Conservation (phyloP, 768 basidiomycete genomes). For the Mycena maculata region DNA sequence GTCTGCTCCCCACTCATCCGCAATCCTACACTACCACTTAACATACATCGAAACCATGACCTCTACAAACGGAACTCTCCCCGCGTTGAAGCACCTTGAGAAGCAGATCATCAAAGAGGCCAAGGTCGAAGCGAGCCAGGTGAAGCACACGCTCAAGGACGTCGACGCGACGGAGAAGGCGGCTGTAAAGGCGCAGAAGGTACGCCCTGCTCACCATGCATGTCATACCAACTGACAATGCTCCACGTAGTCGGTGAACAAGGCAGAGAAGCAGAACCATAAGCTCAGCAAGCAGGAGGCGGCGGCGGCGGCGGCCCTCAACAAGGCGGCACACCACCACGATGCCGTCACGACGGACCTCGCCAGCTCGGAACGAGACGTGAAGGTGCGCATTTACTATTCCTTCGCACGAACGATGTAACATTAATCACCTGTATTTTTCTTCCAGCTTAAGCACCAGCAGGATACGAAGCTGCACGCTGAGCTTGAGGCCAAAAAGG, state of each 20-base stretch:
- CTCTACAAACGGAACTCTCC: slow-evolving; percentile 29
- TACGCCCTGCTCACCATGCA: slow-evolving; percentile 21
- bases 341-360: slow-evolving; percentile 54
- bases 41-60: slow-evolving; percentile 13
- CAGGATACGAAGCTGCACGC: slow-evolving; percentile 35
- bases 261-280: slow-evolving; percentile 57
- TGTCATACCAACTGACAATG: neutral
- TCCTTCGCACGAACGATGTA: too few relatives aligned
- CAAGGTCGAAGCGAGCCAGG: slow-evolving; percentile 53
- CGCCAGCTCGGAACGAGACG: slow-evolving; percentile 50
- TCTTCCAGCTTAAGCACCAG: slow-evolving; percentile 40
- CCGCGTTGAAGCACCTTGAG: slow-evolving; percentile 52
- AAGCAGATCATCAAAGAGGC: slow-evolving; percentile 54
- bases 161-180: slow-evolving; percentile 59
- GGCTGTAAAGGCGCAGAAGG: slow-evolving; percentile 57
- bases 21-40: neutral
- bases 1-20: neutral
- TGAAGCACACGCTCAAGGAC: slow-evolving; percentile 59
- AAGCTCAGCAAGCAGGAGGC: slow-evolving; percentile 59
- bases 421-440: neutral
- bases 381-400: slow-evolving; percentile 43
- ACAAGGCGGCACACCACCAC: slow-evolving; percentile 59
- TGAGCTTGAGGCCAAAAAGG: slow-evolving; percentile 34
- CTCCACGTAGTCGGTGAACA: slow-evolving; percentile 54
- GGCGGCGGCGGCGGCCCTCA: slow-evolving; percentile 54